Evolutionary conservation across 2,329 filamentous ascomycete species (phyloP), one percentile per base, ranked within the genome.

Genomic region (Penicillium concentricum): DNA sequence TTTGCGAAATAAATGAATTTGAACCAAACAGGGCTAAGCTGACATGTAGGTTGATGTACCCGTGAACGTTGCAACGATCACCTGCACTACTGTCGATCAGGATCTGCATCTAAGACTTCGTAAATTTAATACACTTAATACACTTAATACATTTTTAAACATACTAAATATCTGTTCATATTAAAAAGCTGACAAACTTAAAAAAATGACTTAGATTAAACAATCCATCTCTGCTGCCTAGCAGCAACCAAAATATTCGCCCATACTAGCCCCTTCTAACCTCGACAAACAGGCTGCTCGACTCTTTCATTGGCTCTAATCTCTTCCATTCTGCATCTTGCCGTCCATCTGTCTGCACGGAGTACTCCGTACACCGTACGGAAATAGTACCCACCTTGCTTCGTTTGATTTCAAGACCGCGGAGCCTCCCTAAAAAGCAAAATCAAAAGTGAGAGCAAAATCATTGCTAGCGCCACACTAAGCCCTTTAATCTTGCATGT

Each of bases 21-120:
- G 9, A 24, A 51, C 56, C 47, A 57, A 54, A 57, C 51, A 55
- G 53, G 61, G 58, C 61, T 65, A 57, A 64, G 62, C 61, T 61
- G 59, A 62, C 52, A 63, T 52, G 62, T 32, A 45, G n/a, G 18
- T 28, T 5, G 10, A 44, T 9, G 42, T 32, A 28, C 28, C 28
- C 24, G 24, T 26, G 24, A 3, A 45, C 26, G 28, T 45, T 32
- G 26, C 50, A 63, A 59, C 53, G 56, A 64, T 66, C 57, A 62
- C 56, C 54, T 61, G 62, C 61, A 51, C 57, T 59, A 60, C 42
- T 41, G 61, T 61, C 60, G 63, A 65, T 66, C 62, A 46, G 30
- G 48, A 54, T 54, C 51, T 60, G 55, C 58, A 52, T 24, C 18
- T 50, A 39, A 46, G 22, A 47, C 10, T 47, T 16, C 34, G 22